Base-by-base conservation (phyloP, 1,284 basidiomycete genomes). In the Tilletia indica region DNA sequence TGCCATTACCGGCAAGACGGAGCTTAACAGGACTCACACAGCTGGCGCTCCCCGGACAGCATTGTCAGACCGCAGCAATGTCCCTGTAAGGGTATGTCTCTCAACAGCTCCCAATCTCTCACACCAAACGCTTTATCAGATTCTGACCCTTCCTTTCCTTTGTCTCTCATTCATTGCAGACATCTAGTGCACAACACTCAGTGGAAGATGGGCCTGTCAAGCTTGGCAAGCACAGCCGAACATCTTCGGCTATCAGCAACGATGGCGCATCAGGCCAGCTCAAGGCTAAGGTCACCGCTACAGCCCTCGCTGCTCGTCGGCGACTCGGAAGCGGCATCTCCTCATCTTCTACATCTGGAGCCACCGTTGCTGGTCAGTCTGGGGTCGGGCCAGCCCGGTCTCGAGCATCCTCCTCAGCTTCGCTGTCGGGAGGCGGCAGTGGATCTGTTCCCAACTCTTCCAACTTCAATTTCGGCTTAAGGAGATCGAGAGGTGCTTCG, bases 31-130 rank as follows among this genome's bases (percentile, higher is more conserved):
- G 19, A 31, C 4, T 5, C 58, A 63, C 25, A 31, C 25, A 11
- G 12, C 51, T 25, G 51, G 51, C 19, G 19, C 21, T 19, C 51
- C 51, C 34, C 31, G 58, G 19, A 9, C 4, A 14, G 58, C 58
- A 5, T 31, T 63, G 12, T 63, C 58, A 4, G 58, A 63, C 58
- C 58, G 58, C 8, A 63, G 58, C 58, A 63, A 63, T 63, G 58
- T 63, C 8, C 58, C 58, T 14, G 31, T 16, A n/a, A 63, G 58
- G 58, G 58, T 63, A 31, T n/a, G 51, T 54, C n/a, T 45, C 3
- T 45, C 42, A 45, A 14, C 42, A 45, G 42, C 14, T 14, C 42
- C 6, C 42, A 14, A 9, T 14, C 42, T 45, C 42, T 45, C 6
- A 11, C 51, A 54, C 21, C 51, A 25, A 11, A 9, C 51, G 42